Base-by-base conservation (phyloP, 805 yeast species). In the Saccharomycopsis sp. region DNA sequence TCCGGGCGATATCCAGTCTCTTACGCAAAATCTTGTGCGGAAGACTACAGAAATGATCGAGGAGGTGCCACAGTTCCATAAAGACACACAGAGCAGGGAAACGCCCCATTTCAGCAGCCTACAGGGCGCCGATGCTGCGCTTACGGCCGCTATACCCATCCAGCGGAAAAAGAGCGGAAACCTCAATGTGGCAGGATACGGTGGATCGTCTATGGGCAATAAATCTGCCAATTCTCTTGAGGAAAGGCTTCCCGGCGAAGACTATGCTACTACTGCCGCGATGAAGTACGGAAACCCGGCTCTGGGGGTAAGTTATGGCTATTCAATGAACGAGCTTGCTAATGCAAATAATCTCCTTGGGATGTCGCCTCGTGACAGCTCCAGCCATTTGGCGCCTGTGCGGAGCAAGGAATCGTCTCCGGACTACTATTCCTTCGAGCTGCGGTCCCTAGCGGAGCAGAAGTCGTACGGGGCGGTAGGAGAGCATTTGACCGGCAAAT, bases 41-140 rank as follows among this genome's bases (percentile, higher is more conserved):
- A 58, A 52, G 29, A 60, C 63, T 2, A 60, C 41, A 34, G 57
- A 60, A 51, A 60, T 60, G 63, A 58, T 60, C 46, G 63, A 60
- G 34, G 59, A 53, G 34, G 14, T 18, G 12, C 52, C 56, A 7
- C 52, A 54, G 24, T 51, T 15, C n/a, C 12, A n/a, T n/a, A 54
- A 16, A 18, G n/a, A n/a, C n/a, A n/a, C n/a, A n/a, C n/a, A n/a
- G 16, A 47, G 18, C 53, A n/a, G n/a, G n/a, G n/a, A n/a, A n/a
- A n/a, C n/a, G n/a, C n/a, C n/a, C n/a, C n/a, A n/a, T n/a, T n/a
- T n/a, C n/a, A n/a, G 21, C 48, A 12, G 21, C 48, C 16, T 7
- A 29, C 50, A 1, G 14, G 50, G 24, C 1, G 8, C 50, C 37
- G 9, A 5, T 7, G 37, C 37, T 7, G 37, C 9, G 37, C 37